Conservation (phyloP, 176 grass and related monocot species). For the Oryza rufipogon region DNA sequence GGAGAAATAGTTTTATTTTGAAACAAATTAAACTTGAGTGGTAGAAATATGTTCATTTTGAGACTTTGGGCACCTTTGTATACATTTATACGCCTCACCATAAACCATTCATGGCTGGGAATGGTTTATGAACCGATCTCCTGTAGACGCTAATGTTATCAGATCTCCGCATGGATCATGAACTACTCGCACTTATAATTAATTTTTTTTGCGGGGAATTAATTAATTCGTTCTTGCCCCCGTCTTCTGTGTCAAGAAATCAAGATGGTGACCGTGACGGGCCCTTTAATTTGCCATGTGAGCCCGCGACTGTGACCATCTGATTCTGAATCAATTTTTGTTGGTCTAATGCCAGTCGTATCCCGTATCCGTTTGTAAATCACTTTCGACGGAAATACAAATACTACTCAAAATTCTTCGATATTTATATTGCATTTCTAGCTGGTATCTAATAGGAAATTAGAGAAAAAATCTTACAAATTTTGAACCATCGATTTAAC, state of each 20-base stretch:
- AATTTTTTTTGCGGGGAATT: not conserved
- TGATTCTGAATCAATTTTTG: not conserved
- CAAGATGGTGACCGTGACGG: not conserved
- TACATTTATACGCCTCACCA: too few species aligned
- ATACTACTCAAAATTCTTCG: not conserved
- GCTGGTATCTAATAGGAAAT: too few species aligned
- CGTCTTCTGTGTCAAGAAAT: not conserved
- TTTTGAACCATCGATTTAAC: too few species aligned
- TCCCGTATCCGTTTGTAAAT: not conserved
- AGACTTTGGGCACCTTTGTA: too few species aligned
- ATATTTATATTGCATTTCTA: not conserved
- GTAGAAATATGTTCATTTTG: too few species aligned
- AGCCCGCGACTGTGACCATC: not conserved
- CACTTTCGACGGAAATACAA: not conserved
- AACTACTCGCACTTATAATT: not conserved
- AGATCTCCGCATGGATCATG: not conserved
- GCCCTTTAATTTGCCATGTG: not conserved
- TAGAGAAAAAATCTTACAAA: too few species aligned
- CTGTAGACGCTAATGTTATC: not conserved
- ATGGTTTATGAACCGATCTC: not conserved
- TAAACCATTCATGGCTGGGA: not conserved
- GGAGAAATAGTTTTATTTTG: too few species aligned
- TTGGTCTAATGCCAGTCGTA: not conserved
- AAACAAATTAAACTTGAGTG: too few species aligned
- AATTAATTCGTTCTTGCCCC: not conserved